phyloP scores from a whole-genome alignment of 371 early-diverging fungal species.

The Mucor circinelloides region DNA sequence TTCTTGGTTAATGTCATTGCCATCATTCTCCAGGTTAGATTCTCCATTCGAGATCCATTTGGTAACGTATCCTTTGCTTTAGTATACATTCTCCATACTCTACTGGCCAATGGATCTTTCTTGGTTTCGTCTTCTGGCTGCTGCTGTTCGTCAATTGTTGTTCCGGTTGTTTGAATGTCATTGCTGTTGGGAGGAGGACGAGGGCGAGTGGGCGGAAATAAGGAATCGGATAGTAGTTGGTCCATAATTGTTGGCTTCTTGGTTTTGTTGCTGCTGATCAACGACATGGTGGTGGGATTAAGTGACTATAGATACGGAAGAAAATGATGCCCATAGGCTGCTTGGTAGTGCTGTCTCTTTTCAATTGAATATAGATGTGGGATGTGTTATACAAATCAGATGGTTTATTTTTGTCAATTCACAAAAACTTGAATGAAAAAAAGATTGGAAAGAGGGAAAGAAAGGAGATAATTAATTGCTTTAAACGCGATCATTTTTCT shows the following conservation, averaged over 20 bases:
- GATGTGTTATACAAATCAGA: neutral
- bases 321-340: slow-evolving; percentile 19
- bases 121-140: slow-evolving; percentile 32
- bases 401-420: neutral
- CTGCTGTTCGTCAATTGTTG: neutral
- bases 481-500: slow-evolving; percentile 10
- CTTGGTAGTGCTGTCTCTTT: neutral
- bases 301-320: slow-evolving; percentile 15
- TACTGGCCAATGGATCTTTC: slow-evolving; percentile 60
- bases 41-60: slow-evolving; percentile 67
- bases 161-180: neutral
- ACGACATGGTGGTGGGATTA: slow-evolving; percentile 22
- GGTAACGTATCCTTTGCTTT: slow-evolving; percentile 71
- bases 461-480: slow-evolving; percentile 11
- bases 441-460: neutral
- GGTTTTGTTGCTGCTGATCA: slow-evolving; percentile 8
- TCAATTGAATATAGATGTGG: neutral
- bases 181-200: neutral
- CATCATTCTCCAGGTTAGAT: slow-evolving; percentile 77
- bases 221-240: slow-evolving; percentile 26
- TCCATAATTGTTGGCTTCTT: slow-evolving; percentile 20
- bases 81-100: slow-evolving; percentile 73
- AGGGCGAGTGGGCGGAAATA: slow-evolving; percentile 13
- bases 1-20: slow-evolving; percentile 60
- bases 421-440: neutral